phyloP scores from a whole-genome alignment of 129 eudicot genomes.

The Helianthus tuberosus region DNA sequence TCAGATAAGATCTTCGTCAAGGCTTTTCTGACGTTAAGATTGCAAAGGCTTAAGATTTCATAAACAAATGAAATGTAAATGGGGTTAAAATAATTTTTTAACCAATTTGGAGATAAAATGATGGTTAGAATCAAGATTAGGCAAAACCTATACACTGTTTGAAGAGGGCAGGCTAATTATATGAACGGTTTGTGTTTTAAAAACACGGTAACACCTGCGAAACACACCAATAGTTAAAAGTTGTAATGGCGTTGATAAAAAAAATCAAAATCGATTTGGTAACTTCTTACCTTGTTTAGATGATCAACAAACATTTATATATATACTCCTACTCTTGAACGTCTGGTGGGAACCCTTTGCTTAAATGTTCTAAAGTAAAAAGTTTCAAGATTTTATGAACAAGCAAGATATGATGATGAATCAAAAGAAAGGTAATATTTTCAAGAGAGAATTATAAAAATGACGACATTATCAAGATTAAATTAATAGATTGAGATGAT shows the following conservation, averaged over 20 bases:
- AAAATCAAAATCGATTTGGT: neutral
- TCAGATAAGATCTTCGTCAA: too few species aligned
- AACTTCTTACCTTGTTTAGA: neutral
- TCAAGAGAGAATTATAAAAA: constrained; percentile 1
- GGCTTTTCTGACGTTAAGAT: too few species aligned
- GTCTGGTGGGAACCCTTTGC: neutral
- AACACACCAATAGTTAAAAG: too few species aligned
- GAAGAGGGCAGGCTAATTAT: too few species aligned
- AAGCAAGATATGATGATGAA: neutral
- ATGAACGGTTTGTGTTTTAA: too few species aligned
- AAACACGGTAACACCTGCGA: too few species aligned
- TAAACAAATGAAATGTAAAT: too few species aligned
- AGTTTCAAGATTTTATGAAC: neutral
- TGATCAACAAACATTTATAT: neutral
- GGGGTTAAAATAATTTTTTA: too few species aligned
- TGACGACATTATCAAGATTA: constrained; percentile 15
- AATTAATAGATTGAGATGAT: constrained; percentile 20
- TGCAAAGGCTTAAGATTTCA: too few species aligned
- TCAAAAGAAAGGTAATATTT: neutral
- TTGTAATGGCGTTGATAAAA: neutral
- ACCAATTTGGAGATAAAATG: too few species aligned
- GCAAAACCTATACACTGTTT: too few species aligned
- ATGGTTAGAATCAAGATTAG: too few species aligned
- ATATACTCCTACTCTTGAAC: neutral
- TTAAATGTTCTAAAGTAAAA: neutral